A percentile compares a stretch with the other conserved stretches of the same genome.
phyloP scores from a whole-genome alignment of 352 stramenopile species.

The Blastocystis sp. region DNA sequence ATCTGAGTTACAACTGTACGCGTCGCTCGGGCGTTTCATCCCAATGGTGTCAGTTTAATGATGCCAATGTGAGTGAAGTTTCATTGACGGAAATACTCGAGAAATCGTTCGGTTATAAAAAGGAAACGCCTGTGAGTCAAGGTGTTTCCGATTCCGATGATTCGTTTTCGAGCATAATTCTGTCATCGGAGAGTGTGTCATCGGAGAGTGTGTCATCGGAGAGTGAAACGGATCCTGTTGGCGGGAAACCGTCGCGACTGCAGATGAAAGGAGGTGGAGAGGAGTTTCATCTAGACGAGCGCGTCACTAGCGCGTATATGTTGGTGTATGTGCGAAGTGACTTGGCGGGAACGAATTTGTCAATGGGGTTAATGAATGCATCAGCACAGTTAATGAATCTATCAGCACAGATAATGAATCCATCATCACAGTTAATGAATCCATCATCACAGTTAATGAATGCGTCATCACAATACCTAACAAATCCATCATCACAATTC shows the following conservation, averaged over 20 bases:
- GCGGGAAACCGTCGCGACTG: not conserved
- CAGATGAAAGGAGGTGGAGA: not conserved
- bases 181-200: too few species aligned
- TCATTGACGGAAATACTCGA: not conserved
- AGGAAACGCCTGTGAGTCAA: not conserved
- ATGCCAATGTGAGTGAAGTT: not conserved
- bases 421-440: too few species aligned
- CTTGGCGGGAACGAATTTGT: too few species aligned
- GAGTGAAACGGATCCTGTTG: not conserved
- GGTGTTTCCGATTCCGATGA: not conserved
- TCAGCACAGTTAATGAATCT: too few species aligned
- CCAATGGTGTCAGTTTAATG: conserved; percentile 18
- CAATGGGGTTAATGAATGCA: too few species aligned
- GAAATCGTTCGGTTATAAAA: not conserved
- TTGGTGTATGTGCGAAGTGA: not conserved
- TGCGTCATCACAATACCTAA: too few species aligned
- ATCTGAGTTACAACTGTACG: not conserved
- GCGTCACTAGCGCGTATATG: not conserved
- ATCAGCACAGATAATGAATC: too few species aligned
- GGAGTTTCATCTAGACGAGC: not conserved
- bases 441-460: too few species aligned
- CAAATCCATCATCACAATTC: too few species aligned
- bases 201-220: too few species aligned
- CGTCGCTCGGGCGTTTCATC: not conserved
- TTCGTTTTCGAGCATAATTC: not conserved